These are phyloP conservation scores for Hypoxylon lenormandii DNA, from an alignment of 495 filamentous ascomycete species.

Conservation along the genomic window DNA sequence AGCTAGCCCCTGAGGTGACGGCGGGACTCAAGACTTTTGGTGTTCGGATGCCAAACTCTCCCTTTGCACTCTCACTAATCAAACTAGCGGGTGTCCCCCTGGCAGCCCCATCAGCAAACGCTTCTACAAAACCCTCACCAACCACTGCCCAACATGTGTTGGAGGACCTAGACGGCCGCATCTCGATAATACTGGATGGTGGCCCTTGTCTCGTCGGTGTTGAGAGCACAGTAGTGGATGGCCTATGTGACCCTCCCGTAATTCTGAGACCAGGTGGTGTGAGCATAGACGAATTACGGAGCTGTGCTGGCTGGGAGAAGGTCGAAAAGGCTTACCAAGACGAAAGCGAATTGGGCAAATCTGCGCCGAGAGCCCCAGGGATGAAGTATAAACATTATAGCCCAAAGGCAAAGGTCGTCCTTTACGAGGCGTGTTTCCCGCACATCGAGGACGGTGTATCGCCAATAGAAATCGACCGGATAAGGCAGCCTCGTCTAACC, in stretches of 20 bases:
- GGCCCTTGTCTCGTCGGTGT: conserved; percentile 87
- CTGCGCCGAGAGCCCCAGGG: conserved; percentile 82
- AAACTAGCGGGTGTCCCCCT: conserved; percentile 78
- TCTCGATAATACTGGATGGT: conserved; percentile 89
- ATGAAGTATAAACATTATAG: conserved; percentile 99
- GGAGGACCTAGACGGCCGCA: conserved; percentile 85
- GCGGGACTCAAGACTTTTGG: conserved; percentile 86
- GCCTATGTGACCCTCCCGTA: conserved; percentile 79
- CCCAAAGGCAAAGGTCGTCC: conserved; percentile 84
- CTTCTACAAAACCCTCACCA: conserved; percentile 88
- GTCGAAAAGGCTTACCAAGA: conserved; percentile 82
- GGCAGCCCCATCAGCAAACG: conserved; percentile 95
- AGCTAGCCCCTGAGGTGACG: conserved; percentile 86
- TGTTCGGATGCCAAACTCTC: conserved; percentile 84
- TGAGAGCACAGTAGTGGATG: conserved; percentile 96
- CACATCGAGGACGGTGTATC: conserved; percentile 29
- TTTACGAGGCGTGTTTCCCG: conserved; percentile 72
- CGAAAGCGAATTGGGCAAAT: conserved; percentile 63
- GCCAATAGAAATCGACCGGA: conserved; percentile 37
- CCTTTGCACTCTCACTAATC: conserved; percentile 87
- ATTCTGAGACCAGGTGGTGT: conserved; percentile 90
- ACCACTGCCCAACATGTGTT: conserved; percentile 89
- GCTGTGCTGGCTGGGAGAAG: conserved; percentile 82
- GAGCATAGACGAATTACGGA: conserved; percentile 81
- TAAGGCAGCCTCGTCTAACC: too few relatives aligned